Evolutionary conservation across 352 stramenopile species (phyloP), one percentile per base, ranked within the genome.

Genomic region (Phytophthora palmivora): DNA sequence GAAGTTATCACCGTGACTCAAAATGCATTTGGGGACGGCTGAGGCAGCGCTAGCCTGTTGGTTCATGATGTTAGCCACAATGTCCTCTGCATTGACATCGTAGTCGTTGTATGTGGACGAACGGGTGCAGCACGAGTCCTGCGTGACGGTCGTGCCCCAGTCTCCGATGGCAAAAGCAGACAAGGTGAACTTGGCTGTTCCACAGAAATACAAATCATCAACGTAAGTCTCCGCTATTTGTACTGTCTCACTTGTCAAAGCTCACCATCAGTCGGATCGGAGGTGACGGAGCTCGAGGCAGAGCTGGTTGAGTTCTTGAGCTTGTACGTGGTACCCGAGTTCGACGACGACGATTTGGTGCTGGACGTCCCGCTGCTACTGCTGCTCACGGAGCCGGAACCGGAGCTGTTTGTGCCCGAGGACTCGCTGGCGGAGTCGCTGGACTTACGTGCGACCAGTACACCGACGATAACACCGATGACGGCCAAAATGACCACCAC

Each of bases 101-200:
- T 85, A 69, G 62, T 88, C 81, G 21, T 74, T 80, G 78, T 78
- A 77, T 10, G 79, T 79, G 9, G 65, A 79, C 42, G 79, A 80
- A 24, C 80, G 78, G 39, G 78, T 83, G 74, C 83, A 92, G 66
- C 83, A 92, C 64, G 83, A 92, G 72, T 87, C 81, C 19, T 76
- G 56, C 19, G 58, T 67, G 47, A 77, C 66, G 21, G 83, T 92
- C 5, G 79, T 86, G 12, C 83, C 83, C 83, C 83, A 92, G 62
- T 92, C 83, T 10, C 83, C 83, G 18, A 92, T 88, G 15, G 81
- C 83, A 24, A 86, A 91, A 21, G 80, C 79, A 10, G 76, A 67
- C 4, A 91, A 55, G 28, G 79, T 78, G 68, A 72, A 90, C 19
- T 62, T 70, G 52, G 60, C 68, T 48, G 56, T 55, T 48, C 14